Conservation (phyloP, 306 rosid species). For the Amphicarpaea edgeworthii region DNA sequence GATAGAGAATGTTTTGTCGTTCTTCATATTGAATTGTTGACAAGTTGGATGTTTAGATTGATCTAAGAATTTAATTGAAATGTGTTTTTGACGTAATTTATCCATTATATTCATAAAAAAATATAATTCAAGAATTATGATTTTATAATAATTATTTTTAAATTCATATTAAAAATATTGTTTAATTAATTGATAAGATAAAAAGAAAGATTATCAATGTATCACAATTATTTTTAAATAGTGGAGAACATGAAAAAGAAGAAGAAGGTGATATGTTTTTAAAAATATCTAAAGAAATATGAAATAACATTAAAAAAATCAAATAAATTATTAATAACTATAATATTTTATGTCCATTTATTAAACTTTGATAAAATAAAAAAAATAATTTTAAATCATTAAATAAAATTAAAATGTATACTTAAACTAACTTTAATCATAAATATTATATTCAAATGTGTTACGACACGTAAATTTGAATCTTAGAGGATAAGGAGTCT, state of each 20-base stretch:
- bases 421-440: not conserved
- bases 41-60: not conserved
- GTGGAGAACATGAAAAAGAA: not conserved
- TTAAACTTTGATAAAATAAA: not conserved
- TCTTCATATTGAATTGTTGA: not conserved
- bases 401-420: not conserved
- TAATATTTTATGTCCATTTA: not conserved
- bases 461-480: not conserved
- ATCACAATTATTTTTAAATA: not conserved
- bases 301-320: not conserved
- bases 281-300: too few species aligned
- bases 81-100: not conserved
- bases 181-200: not conserved
- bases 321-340: not conserved
- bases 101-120: too few species aligned
- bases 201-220: not conserved
- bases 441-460: not conserved
- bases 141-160: not conserved
- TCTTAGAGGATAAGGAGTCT: not conserved
- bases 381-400: not conserved
- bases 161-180: not conserved
- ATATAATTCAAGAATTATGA: not conserved
- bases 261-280: not conserved
- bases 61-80: not conserved
- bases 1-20: not conserved